Conservation (phyloP, 257 asterid species). For the Solanum ossicruentum region DNA sequence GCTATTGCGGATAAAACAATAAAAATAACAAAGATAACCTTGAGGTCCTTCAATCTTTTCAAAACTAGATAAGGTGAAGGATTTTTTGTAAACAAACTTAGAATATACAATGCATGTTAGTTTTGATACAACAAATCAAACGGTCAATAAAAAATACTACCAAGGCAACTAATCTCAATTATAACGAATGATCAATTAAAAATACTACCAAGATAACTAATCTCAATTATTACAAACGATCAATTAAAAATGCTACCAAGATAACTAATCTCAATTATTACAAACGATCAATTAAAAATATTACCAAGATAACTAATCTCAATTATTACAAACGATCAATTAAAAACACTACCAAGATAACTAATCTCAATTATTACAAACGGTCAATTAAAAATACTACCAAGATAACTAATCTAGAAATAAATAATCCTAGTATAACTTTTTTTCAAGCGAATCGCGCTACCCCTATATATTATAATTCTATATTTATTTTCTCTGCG, state of each 20-base stretch:
- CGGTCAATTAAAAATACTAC: no score
- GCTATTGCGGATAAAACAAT: neutral
- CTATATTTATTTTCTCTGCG: neutral
- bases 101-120: neutral
- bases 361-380: no score
- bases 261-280: neutral
- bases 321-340: no score
- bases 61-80: neutral
- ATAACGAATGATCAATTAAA: no score
- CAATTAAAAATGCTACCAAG: no score
- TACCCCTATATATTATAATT: neutral
- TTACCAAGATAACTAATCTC: neutral
- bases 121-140: neutral
- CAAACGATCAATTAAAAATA: neutral
- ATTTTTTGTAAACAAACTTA: neutral
- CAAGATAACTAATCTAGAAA: neutral
- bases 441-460: neutral
- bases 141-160: neutral
- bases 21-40: neutral
- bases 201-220: neutral
- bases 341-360: neutral
- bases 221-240: no score
- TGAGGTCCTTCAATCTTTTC: neutral
- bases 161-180: neutral
- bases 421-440: neutral